Evolutionary conservation across 192 early-diverging fungal genomes (phyloP).

Genomic region (Podila verticillata): DNA sequence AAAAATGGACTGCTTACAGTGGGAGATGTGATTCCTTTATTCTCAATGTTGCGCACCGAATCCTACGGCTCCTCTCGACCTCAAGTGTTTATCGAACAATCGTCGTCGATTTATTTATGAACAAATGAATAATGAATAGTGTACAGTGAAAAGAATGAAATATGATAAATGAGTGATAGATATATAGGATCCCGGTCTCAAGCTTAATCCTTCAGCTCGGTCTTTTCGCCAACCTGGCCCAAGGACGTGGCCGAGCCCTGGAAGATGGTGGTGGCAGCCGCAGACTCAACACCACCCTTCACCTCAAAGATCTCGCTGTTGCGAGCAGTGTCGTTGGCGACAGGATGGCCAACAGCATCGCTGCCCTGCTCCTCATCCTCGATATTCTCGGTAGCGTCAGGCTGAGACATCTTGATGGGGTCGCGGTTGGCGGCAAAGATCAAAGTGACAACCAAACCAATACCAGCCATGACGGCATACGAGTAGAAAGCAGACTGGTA

Average conservation of each 20-base stretch:
- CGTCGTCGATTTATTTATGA: too few relatives aligned
- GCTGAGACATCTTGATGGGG: conserved; percentile 12
- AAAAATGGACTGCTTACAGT: too few relatives aligned
- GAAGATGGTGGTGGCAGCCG: conserved; percentile 2
- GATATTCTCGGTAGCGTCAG: neutral
- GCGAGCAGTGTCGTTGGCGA: conserved; percentile 4
- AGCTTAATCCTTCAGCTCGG: neutral
- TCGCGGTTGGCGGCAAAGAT: conserved; percentile 24
- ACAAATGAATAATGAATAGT: too few relatives aligned
- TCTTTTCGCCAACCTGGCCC: conserved; percentile 3
- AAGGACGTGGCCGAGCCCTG: conserved; percentile 2
- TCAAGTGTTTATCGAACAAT: too few relatives aligned
- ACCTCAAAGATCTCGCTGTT: neutral
- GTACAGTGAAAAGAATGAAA: too few relatives aligned
- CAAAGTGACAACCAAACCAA: conserved; percentile 16
- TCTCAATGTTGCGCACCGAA: too few relatives aligned
- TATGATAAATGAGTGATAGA: too few relatives aligned
- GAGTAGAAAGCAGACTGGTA: conserved; percentile 25
- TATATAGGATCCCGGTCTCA: too few relatives aligned
- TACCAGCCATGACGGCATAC: conserved; percentile 12
- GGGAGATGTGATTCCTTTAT: too few relatives aligned
- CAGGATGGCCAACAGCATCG: conserved; percentile 6
- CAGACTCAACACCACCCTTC: neutral
- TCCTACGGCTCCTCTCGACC: too few relatives aligned
- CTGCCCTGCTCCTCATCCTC: conserved; percentile 4